Percentiles rank a stretch among this genome's conserved stretches.
Evolutionary conservation across 2,329 filamentous ascomycete species (phyloP).

Genomic region (Alternaria atra): DNA sequence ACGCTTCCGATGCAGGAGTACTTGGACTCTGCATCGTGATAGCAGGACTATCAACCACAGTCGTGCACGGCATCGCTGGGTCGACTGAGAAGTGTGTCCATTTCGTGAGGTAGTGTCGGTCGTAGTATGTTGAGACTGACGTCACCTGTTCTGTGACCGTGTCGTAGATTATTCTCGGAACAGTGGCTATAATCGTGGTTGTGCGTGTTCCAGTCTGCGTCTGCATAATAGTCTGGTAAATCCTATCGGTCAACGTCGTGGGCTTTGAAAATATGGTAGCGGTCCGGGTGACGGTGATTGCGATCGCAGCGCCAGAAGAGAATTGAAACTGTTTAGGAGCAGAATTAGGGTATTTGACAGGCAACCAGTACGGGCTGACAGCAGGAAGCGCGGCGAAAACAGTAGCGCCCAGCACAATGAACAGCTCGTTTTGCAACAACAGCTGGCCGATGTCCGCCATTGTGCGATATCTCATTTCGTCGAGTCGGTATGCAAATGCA

Average conservation of each 20-base stretch:
- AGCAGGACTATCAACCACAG: background rate
- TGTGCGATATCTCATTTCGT: background rate
- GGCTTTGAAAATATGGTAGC: constrained; percentile 1
- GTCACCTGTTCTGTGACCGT: constrained; percentile 5
- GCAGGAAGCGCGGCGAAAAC: background rate
- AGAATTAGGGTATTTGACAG: background rate
- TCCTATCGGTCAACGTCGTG: background rate
- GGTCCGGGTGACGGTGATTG: background rate
- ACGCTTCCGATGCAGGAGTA: background rate
- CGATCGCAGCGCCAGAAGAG: background rate
- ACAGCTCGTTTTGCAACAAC: constrained; percentile 1
- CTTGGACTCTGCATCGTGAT: background rate
- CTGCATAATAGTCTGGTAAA: constrained; percentile 4
- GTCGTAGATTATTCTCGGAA: background rate
- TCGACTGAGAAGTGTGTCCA: constrained; percentile 6
- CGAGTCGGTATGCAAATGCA: background rate
- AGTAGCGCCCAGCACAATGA: background rate
- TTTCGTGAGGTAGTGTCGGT: constrained; percentile 4
- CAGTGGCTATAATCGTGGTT: background rate
- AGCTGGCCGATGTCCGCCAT: background rate
- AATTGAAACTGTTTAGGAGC: background rate
- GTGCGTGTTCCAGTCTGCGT: background rate
- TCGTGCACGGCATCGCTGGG: background rate
- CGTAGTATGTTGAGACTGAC: background rate
- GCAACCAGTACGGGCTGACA: background rate